phyloP scores from a whole-genome alignment of 306 rosid genomes.

The Abrus precatorius region DNA sequence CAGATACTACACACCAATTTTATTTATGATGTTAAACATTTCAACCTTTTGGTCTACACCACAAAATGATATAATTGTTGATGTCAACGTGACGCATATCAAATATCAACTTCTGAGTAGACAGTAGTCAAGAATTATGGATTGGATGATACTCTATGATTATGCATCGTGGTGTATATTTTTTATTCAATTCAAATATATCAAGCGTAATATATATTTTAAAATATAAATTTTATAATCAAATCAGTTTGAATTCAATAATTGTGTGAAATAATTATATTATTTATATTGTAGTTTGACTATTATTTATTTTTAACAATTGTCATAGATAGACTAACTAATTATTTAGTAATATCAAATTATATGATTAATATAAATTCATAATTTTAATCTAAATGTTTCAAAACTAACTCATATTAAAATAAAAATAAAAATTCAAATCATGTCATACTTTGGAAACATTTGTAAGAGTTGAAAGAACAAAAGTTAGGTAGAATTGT shows the following conservation, averaged over 20 bases:
- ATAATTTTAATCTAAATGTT: neutral
- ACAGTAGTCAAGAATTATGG: neutral
- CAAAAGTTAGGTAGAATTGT: no score
- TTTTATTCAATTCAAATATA: constrained; percentile 27
- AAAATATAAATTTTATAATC: neutral
- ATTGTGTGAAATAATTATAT: neutral
- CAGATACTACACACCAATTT: neutral
- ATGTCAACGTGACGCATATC: neutral
- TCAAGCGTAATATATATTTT: neutral
- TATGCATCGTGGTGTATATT: neutral
- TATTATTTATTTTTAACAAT: neutral
- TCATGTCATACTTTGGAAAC: neutral
- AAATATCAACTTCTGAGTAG: neutral
- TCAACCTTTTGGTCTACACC: neutral
- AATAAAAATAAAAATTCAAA: neutral
- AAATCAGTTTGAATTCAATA: neutral
- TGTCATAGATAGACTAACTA: neutral
- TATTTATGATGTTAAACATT: neutral
- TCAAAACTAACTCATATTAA: neutral
- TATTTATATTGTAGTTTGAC: neutral
- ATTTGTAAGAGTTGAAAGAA: no score
- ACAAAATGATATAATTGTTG: neutral
- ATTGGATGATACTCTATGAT: neutral
- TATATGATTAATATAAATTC: neutral
- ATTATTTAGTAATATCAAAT: neutral